These are phyloP conservation scores for Closterium sp. DNA, from an alignment of 139 green algal species.

Conservation along the genomic window DNA sequence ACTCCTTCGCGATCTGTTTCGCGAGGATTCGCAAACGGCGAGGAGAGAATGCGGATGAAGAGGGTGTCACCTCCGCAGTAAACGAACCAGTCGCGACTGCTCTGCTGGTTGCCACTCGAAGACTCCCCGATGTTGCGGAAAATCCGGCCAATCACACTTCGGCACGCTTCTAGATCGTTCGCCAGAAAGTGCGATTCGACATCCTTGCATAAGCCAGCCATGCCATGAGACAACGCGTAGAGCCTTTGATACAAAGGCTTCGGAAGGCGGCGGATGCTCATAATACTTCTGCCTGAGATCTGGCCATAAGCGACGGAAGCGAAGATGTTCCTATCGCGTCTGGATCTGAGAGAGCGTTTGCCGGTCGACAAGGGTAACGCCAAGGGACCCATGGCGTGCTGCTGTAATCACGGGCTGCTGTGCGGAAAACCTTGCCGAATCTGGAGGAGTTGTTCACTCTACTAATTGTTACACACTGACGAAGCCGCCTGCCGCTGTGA, in stretches of 20 bases:
- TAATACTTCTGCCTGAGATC: slow-evolving; percentile 23
- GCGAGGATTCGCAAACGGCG: slow-evolving; percentile 23
- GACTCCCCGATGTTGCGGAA: slow-evolving; percentile 5
- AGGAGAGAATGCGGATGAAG: slow-evolving; percentile 19
- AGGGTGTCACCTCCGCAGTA: slow-evolving; percentile 40
- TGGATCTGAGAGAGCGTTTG: neutral
- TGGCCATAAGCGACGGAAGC: neutral
- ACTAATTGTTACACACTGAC: neutral
- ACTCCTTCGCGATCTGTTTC: slow-evolving; percentile 8
- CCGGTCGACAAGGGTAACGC: neutral
- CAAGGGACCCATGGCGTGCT: neutral
- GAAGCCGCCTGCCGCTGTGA: neutral
- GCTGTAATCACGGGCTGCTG: neutral
- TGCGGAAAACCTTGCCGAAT: neutral
- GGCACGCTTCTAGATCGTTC: slow-evolving; percentile 32
- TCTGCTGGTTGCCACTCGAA: slow-evolving; percentile 8
- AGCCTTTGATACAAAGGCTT: slow-evolving; percentile 31
- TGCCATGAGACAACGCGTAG: slow-evolving; percentile 27
- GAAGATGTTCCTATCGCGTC: neutral
- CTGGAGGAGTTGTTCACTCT: neutral
- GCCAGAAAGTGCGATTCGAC: slow-evolving; percentile 12
- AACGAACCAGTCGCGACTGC: slow-evolving; percentile 34
- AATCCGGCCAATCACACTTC: slow-evolving; percentile 9
- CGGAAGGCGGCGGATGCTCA: slow-evolving; percentile 28
- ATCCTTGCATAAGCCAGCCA: slow-evolving; percentile 31